These are phyloP conservation scores for Neodidymelliopsis sp. DNA, from an alignment of 2,329 filamentous ascomycete species.

Conservation along the genomic window DNA sequence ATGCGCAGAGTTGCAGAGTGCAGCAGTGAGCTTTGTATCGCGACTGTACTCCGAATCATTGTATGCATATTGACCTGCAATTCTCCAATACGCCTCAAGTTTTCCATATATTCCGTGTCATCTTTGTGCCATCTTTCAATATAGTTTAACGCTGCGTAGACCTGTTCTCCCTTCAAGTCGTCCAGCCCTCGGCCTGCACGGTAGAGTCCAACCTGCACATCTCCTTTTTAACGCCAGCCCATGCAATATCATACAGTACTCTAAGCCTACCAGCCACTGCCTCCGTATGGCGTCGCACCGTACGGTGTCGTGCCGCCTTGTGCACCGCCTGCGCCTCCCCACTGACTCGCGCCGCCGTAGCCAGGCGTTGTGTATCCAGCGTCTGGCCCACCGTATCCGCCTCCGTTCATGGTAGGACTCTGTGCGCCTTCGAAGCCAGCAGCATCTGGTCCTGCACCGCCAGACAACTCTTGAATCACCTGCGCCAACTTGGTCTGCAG, in stretches of 20 bases:
- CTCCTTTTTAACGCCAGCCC: conserved; percentile 33
- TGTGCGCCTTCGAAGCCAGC: conserved; percentile 68
- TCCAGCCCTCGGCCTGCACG: no score
- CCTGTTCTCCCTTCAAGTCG: background rate
- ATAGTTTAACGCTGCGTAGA: conserved; percentile 1
- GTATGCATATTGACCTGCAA: no score
- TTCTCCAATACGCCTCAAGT: no score
- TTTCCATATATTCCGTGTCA: no score
- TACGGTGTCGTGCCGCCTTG: conserved; percentile 61
- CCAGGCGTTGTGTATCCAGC: conserved; percentile 73
- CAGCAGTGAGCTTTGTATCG: no score
- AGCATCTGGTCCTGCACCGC: conserved; percentile 60
- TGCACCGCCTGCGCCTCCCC: conserved; percentile 60
- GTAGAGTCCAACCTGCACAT: background rate
- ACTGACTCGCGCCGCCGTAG: conserved; percentile 63
- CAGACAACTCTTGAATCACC: conserved; percentile 72
- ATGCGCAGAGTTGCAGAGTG: no score
- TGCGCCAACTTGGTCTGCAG: conserved; percentile 89
- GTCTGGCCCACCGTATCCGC: conserved; percentile 65
- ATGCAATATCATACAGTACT: conserved; percentile 36
- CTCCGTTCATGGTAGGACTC: conserved; percentile 64
- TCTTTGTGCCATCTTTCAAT: background rate
- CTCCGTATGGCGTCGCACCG: conserved; percentile 68
- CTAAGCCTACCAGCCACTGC: conserved; percentile 20
- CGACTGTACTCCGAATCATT: no score